A percentile compares a stretch with the other conserved stretches of the same genome.
phyloP scores from a whole-genome alignment of 805 yeast genomes.

The Wickerhamiella galacta region DNA sequence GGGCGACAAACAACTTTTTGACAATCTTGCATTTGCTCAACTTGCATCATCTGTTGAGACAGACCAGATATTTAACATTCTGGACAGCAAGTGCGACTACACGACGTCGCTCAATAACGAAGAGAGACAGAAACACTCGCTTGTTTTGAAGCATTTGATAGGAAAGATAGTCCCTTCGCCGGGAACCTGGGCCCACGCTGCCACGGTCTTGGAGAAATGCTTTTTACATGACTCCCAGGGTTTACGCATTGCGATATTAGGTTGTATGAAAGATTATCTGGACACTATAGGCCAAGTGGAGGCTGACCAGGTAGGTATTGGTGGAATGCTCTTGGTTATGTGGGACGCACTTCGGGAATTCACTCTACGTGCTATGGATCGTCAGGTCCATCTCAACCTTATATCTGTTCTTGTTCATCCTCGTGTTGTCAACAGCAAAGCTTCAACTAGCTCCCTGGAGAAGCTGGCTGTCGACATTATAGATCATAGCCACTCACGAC shows the following conservation, averaged over 20 bases:
- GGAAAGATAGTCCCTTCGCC: not conserved
- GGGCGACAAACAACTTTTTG: too few species aligned
- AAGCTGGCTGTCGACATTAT: conserved; percentile 15
- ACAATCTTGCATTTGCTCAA: too few species aligned
- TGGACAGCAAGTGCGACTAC: too few species aligned
- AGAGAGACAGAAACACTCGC: not conserved
- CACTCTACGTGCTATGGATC: conserved; percentile 48
- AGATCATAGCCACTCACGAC: conserved; percentile 33
- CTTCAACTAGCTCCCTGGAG: conserved; percentile 19
- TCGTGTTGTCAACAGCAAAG: conserved; percentile 21
- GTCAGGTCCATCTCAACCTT: conserved; percentile 39
- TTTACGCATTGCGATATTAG: conserved; percentile 6
- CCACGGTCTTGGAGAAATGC: conserved; percentile 6
- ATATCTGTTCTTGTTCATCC: conserved; percentile 32
- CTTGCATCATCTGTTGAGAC: too few species aligned
- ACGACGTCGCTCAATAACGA: too few species aligned
- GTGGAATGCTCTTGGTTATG: conserved; percentile 15
- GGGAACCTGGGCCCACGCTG: not conserved
- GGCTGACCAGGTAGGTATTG: not conserved
- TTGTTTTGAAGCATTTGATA: not conserved
- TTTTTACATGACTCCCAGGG: conserved; percentile 5
- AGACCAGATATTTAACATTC: too few species aligned
- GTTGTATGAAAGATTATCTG: conserved; percentile 5
- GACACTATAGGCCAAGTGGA: not conserved
- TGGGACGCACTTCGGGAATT: conserved; percentile 46